phyloP scores from a whole-genome alignment of 106 monocot species.

The Iris macrosiphon region DNA sequence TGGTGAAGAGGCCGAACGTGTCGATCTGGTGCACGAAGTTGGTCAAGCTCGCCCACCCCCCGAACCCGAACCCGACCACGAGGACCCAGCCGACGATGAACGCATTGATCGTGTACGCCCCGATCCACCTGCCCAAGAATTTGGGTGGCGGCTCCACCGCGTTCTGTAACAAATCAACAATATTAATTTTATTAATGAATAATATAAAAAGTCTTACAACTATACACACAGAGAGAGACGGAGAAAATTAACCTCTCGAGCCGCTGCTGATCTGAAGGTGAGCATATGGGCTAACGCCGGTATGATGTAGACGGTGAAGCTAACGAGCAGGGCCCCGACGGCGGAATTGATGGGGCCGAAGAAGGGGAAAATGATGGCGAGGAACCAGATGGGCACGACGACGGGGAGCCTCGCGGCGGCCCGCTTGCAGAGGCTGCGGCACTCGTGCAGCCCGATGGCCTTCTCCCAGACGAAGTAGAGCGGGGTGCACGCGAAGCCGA shows the following conservation, averaged over 20 bases:
- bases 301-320: slow-evolving; percentile 98
- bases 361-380: slow-evolving; percentile 96
- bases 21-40: slow-evolving; percentile 83
- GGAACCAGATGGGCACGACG: slow-evolving; percentile 91
- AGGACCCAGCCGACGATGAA: slow-evolving; percentile 83
- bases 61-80: slow-evolving; percentile 83
- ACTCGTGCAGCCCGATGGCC: slow-evolving; percentile 83
- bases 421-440: slow-evolving; percentile 80
- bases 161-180: slow-evolving; percentile 29
- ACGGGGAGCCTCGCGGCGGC: slow-evolving; percentile 89
- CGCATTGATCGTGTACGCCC: slow-evolving; percentile 50
- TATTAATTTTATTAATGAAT: too few species aligned
- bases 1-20: slow-evolving; percentile 80
- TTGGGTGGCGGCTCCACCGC: slow-evolving; percentile 73
- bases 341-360: slow-evolving; percentile 97
- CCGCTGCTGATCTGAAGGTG: slow-evolving; percentile 64
- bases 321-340: slow-evolving; percentile 84
- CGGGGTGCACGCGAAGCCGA: slow-evolving; percentile 97
- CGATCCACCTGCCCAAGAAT: slow-evolving; percentile 61
- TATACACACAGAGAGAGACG: too few species aligned
- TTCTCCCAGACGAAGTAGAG: slow-evolving; percentile 99
- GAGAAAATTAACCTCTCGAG: too few species aligned
- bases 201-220: too few species aligned
- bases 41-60: slow-evolving; percentile 88
- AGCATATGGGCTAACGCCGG: slow-evolving; percentile 86